A percentile compares a stretch with the other conserved stretches of the same genome.
phyloP scores from a whole-genome alignment of 2,329 filamentous ascomycete genomes.

The Blastomyces gilchristii region DNA sequence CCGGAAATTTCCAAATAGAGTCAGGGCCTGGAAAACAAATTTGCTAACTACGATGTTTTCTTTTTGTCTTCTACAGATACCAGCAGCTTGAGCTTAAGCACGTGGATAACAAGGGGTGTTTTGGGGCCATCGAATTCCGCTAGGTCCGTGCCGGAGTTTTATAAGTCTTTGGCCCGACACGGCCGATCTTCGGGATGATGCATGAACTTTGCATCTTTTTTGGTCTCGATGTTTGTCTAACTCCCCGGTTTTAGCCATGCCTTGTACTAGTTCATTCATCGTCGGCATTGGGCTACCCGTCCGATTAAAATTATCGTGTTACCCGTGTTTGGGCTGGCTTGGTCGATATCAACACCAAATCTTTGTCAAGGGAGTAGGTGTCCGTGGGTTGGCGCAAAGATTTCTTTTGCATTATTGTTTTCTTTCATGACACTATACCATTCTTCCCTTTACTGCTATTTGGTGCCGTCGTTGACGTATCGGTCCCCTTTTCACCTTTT shows the following conservation, averaged over 20 bases:
- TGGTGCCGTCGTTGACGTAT: background rate
- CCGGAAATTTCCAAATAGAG: background rate
- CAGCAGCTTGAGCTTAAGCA: constrained; percentile 89
- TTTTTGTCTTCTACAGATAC: constrained; percentile 47
- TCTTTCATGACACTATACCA: background rate
- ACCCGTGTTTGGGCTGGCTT: background rate
- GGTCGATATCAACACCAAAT: background rate
- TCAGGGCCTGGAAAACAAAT: background rate
- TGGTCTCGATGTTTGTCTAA: background rate
- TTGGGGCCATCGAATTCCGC: constrained; percentile 78
- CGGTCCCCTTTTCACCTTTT: background rate
- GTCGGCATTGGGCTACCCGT: background rate
- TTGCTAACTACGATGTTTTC: constrained; percentile 3
- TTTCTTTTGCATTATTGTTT: background rate
- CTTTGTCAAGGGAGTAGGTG: background rate
- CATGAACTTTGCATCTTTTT: background rate
- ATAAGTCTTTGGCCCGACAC: background rate
- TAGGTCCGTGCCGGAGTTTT: constrained; percentile 35
- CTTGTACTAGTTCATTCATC: background rate
- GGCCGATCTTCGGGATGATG: background rate
- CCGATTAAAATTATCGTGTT: background rate
- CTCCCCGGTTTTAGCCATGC: background rate
- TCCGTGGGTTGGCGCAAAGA: background rate
- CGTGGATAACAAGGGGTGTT: constrained; percentile 73
- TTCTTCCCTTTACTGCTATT: background rate